A percentile compares a stretch with the other conserved stretches of the same genome.
Conservation (phyloP, 2,329 filamentous ascomycete species). For the Exophiala dermatitidis region DNA sequence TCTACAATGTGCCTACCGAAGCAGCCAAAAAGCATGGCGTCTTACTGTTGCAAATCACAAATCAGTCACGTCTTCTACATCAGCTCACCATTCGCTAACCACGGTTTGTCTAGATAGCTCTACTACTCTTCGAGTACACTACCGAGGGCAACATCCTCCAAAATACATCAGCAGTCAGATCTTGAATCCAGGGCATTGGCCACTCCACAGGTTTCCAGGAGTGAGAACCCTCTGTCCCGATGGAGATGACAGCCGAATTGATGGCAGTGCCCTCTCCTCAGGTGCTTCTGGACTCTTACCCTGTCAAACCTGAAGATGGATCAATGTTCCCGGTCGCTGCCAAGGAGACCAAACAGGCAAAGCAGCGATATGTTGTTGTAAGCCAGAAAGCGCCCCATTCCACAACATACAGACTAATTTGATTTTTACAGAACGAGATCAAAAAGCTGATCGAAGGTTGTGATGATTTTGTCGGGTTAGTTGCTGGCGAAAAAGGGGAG, state of each 20-base stretch:
- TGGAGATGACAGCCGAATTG: slow-evolving; percentile 5
- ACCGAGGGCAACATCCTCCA: not conserved
- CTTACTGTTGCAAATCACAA: not conserved
- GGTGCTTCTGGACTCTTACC: not conserved
- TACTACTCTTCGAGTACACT: not conserved
- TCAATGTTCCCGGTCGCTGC: not conserved
- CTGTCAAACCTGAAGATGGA: slow-evolving; percentile 2
- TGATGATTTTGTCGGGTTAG: slow-evolving; percentile 18
- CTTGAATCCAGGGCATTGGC: not conserved
- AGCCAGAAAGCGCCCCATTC: not conserved
- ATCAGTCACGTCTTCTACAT: not conserved
- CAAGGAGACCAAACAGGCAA: slow-evolving; percentile 5
- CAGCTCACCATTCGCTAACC: not conserved
- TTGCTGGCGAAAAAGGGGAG: slow-evolving; percentile 10
- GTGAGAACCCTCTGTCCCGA: not conserved
- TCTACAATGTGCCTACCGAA: no score
- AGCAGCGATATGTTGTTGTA: slow-evolving; percentile 13
- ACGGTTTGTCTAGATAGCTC: not conserved
- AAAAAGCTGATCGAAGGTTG: slow-evolving; percentile 19
- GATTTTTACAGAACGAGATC: slow-evolving; percentile 13
- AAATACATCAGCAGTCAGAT: not conserved
- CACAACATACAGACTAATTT: not conserved
- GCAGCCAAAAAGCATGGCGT: no score
- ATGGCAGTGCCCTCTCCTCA: slow-evolving; percentile 1
- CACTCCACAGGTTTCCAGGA: not conserved